Evolutionary conservation across 2,329 filamentous ascomycete genomes (phyloP).

Genomic region (Ceratocystis alfenasii): DNA sequence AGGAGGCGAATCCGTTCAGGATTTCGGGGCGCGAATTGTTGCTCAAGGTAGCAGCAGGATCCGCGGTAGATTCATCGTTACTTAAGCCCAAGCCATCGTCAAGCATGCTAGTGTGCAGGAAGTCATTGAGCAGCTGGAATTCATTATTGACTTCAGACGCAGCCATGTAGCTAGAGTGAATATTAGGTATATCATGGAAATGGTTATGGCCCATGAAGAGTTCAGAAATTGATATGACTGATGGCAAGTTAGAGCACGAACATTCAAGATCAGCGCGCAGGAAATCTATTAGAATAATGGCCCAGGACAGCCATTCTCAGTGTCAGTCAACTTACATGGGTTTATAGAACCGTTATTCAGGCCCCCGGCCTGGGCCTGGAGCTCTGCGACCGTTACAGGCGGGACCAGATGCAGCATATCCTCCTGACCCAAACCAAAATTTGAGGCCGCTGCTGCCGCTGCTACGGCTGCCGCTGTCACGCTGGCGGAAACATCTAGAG

Average conservation of each 20-base stretch:
- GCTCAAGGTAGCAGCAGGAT: slow-evolving; percentile 25
- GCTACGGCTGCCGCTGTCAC: slow-evolving; percentile 21
- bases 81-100: slow-evolving; percentile 50
- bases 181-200: slow-evolving; percentile 88
- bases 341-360: slow-evolving; percentile 44
- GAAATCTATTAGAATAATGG: background rate
- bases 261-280: background rate
- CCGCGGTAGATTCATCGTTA: slow-evolving; percentile 28
- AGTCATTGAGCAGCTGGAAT: slow-evolving; percentile 93
- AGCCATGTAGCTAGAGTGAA: slow-evolving; percentile 92
- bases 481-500: slow-evolving; percentile 20
- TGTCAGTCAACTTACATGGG: slow-evolving; percentile 51
- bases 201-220: slow-evolving; percentile 62
- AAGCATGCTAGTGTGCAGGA: slow-evolving; percentile 79
- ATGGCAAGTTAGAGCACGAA: background rate
- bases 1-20: slow-evolving; percentile 13
- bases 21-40: slow-evolving; percentile 18
- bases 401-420: slow-evolving; percentile 57
- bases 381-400: slow-evolving; percentile 55
- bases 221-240: slow-evolving; percentile 15
- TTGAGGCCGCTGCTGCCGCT: slow-evolving; percentile 11
- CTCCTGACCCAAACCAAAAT: slow-evolving; percentile 36
- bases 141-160: slow-evolving; percentile 85
- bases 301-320: background rate
- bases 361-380: slow-evolving; percentile 42